Evolutionary conservation across 192 early-diverging fungal genomes (phyloP), one percentile per base, ranked within the genome.

Genomic region (Coemansia sp.): DNA sequence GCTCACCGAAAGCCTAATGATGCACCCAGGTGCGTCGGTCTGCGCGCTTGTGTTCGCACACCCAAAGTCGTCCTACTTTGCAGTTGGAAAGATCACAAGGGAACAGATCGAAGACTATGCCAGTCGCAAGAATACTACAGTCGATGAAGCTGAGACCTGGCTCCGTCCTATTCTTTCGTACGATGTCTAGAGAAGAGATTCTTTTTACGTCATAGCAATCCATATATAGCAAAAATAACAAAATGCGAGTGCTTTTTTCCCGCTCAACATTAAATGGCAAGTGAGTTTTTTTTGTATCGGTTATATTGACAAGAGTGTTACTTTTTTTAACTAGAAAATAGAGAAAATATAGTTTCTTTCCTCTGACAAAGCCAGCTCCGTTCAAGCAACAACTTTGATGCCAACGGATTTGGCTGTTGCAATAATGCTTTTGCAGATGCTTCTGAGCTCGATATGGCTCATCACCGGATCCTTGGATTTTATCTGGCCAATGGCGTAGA

Each of bases 401-500:
- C 95, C 97, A 65, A 93, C 90, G 59, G 89, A 88, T 65, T 76
- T 86, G 45, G 94, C 91, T 37, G 89, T 86, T 60, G 90, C 91
- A 65, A 95, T 74, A 44, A 99, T 84, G 65, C 88, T 84, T 7
- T 85, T 81, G 68, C 88, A 89, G 57, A 97, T 88, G 44, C 86
- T 84, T 65, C 88, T 67, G 64, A 97, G 83, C 10, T 78, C 78
- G 39, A 90, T 72, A 71, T 91, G 89, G 65, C 86, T 86, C 85
- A 93, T 85, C 6, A 86, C 91, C 44, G 87, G 86, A 74, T 99
- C 95, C 41, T 86, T 75, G 45, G 89, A 75, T 85, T 97, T 97
- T 76, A 97, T 88, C 79, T 92, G 89, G 53, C 92, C 94, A 76
- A 97, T 96, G 66, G 95, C 93, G 67, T 95, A 99, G 39, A 99